phyloP scores from a whole-genome alignment of 805 yeast species.

The Suhomyces tanzawaensis region DNA sequence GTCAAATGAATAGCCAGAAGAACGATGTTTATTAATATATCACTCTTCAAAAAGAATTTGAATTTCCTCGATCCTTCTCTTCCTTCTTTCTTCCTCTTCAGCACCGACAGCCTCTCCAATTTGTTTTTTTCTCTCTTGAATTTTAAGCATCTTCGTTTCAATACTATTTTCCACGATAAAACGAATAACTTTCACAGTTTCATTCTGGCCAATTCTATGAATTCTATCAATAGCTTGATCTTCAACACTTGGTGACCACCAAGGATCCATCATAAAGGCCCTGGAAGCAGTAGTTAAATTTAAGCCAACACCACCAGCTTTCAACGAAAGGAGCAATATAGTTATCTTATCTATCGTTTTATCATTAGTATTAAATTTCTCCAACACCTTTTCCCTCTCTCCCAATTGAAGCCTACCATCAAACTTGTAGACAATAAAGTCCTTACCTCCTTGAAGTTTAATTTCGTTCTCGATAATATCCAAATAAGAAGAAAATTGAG shows the following conservation, averaged over 20 bases:
- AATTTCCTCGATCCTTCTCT: conserved; percentile 69
- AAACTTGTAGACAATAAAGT: conserved; percentile 62
- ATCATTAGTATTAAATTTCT: conserved; percentile 43
- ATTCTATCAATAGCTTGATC: conserved; percentile 90
- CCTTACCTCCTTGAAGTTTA: conserved; percentile 33
- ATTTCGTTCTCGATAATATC: conserved; percentile 72
- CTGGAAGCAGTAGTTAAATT: conserved; percentile 80
- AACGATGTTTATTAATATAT: too few species aligned
- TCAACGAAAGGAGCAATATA: conserved; percentile 68
- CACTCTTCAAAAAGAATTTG: conserved; percentile 59
- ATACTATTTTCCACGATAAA: conserved; percentile 81
- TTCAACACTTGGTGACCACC: conserved; percentile 95
- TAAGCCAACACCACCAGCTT: conserved; percentile 94
- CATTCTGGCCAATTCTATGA: conserved; percentile 84
- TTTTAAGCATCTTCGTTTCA: conserved; percentile 82
- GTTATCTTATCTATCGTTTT: conserved; percentile 34
- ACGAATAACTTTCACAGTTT: conserved; percentile 68
- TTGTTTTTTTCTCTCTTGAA: conserved; percentile 81
- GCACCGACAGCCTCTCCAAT: conserved; percentile 77
- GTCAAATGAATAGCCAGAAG: not conserved
- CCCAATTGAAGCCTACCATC: conserved; percentile 76
- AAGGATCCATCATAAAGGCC: conserved; percentile 92
- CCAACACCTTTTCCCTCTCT: conserved; percentile 61
- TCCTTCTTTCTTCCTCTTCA: conserved; percentile 71
- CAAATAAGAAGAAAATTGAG: conserved; percentile 82